Evolutionary conservation across 2,329 filamentous ascomycete genomes (phyloP).

Genomic region (Tolypocladium endophyticum): DNA sequence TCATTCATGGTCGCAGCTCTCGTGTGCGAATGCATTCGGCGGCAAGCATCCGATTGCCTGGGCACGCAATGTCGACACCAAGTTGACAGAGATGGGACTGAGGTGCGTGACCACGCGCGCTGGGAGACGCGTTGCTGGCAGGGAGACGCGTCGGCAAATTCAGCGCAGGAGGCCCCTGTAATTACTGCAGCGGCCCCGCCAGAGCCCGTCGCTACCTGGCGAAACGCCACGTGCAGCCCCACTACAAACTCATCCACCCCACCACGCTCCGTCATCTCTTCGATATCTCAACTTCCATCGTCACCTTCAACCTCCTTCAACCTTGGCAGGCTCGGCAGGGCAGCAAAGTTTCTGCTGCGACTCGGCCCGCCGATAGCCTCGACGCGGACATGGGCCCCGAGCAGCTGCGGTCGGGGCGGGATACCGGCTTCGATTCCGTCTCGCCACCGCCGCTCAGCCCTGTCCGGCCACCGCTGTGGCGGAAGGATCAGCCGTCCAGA

Average conservation of each 20-base stretch:
- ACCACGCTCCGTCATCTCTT: neutral
- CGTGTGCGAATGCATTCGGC: neutral
- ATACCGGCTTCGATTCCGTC: neutral
- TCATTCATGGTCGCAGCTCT: constrained; percentile 32
- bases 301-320: neutral
- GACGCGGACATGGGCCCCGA: neutral
- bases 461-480: neutral
- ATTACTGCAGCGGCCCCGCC: neutral
- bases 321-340: neutral
- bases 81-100: neutral
- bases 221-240: neutral
- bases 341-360: neutral
- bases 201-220: no score
- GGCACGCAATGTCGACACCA: neutral
- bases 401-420: neutral
- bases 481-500: neutral
- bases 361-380: neutral
- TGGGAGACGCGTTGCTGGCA: neutral
- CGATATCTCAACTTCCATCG: neutral
- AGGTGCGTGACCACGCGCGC: neutral
- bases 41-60: neutral
- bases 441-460: neutral
- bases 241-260: neutral
- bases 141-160: neutral
- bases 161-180: neutral